A percentile compares a stretch with the other conserved stretches of the same genome.
phyloP scores from a whole-genome alignment of 768 basidiomycete genomes.

The Rickenella mellea region DNA sequence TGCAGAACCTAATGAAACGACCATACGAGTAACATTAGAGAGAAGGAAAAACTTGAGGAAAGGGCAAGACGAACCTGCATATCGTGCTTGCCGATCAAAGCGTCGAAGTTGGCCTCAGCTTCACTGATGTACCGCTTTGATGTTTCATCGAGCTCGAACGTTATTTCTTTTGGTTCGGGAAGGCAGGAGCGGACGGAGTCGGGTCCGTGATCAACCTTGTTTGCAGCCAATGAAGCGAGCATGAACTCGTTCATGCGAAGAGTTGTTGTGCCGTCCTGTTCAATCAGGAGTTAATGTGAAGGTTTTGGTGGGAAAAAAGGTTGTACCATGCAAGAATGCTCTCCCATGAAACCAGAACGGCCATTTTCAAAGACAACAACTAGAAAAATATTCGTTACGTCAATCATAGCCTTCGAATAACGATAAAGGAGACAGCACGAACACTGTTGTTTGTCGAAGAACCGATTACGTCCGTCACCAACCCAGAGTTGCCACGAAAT shows the following conservation, averaged over 20 bases:
- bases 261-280: conserved; percentile 87
- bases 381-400: conserved; percentile 17
- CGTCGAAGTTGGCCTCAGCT: conserved; percentile 63
- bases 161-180: conserved; percentile 53
- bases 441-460: conserved; percentile 97
- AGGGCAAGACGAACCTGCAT: conserved; percentile 45
- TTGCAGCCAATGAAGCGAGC: conserved; percentile 60
- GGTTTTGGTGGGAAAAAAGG: conserved; percentile 2
- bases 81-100: conserved; percentile 70
- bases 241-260: conserved; percentile 93
- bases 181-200: conserved; percentile 29
- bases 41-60: background rate
- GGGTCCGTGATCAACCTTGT: conserved; percentile 71
- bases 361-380: conserved; percentile 95
- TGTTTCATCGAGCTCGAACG: conserved; percentile 54
- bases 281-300: conserved; percentile 17
- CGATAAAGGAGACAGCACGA: conserved; percentile 18
- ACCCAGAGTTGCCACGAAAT: conserved; percentile 80
- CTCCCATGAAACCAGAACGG: conserved; percentile 86
- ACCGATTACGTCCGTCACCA: conserved; percentile 84
- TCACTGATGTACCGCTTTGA: conserved; percentile 41
- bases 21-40: conserved; percentile 7
- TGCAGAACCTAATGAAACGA: conserved; percentile 48
- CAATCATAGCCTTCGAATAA: background rate
- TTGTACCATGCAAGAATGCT: conserved; percentile 63